These are phyloP conservation scores for Biancaea sappan DNA, from an alignment of 306 rosid genomes.

Conservation along the genomic window DNA sequence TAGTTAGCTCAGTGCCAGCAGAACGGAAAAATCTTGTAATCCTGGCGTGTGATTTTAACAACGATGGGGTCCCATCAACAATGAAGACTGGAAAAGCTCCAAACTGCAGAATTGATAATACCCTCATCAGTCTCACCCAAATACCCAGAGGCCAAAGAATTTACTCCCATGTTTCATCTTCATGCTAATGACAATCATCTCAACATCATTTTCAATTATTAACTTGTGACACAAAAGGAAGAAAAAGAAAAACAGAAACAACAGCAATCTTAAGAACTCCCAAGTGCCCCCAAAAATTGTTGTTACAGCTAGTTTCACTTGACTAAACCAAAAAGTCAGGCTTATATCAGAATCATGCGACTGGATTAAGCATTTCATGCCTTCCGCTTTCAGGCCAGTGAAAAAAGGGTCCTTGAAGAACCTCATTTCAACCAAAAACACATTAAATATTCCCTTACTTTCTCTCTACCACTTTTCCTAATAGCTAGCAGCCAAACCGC, in stretches of 20 bases:
- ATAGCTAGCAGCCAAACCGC: background rate
- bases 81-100: conserved; percentile 90
- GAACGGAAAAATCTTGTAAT: conserved; percentile 61
- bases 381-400: background rate
- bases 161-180: background rate
- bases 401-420: conserved; percentile 8
- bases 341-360: background rate
- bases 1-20: conserved; percentile 66
- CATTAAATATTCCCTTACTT: background rate
- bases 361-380: background rate
- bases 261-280: background rate
- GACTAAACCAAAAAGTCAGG: background rate
- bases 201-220: no score
- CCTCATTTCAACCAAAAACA: background rate
- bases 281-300: background rate
- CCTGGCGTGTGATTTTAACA: conserved; percentile 72
- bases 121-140: conserved; percentile 25
- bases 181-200: background rate
- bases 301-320: background rate
- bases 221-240: no score
- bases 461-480: background rate
- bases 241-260: no score
- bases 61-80: conserved; percentile 86
- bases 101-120: conserved; percentile 55
- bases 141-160: no score